Evolutionary conservation across 441 rosid genomes (phyloP).

Genomic region (Capsella rubella): DNA sequence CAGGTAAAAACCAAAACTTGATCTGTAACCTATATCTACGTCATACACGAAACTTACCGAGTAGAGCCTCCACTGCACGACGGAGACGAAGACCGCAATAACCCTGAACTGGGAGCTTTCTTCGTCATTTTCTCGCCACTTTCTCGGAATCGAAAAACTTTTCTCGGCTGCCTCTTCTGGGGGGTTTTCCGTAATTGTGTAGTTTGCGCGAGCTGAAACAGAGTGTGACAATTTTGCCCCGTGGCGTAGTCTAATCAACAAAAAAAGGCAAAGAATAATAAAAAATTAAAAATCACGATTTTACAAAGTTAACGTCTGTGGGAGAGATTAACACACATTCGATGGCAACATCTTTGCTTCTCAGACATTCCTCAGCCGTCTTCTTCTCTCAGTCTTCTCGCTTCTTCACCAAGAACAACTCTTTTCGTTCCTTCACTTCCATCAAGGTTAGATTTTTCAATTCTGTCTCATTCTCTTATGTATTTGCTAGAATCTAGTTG

Average conservation of each 20-base stretch:
- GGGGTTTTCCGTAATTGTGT: constrained; percentile 17
- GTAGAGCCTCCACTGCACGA: constrained; percentile 24
- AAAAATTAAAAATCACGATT: neutral
- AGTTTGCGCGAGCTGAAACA: neutral
- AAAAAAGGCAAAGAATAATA: neutral
- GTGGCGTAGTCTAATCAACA: constrained; percentile 34
- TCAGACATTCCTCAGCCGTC: constrained; percentile 41
- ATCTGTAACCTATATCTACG: neutral
- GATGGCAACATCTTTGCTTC: constrained; percentile 58
- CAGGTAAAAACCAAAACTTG: constrained; percentile 1
- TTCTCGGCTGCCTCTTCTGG: neutral
- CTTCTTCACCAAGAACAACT: constrained; percentile 36
- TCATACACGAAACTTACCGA: constrained; percentile 34
- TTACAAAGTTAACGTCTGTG: constrained; percentile 1
- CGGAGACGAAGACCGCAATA: constrained; percentile 43
- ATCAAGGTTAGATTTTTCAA: constrained; percentile 49
- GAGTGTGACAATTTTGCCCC: neutral
- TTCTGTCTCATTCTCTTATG: constrained; percentile 4
- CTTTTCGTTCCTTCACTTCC: constrained; percentile 45
- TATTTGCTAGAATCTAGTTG: neutral
- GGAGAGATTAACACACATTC: constrained; percentile 16
- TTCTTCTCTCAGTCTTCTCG: constrained; percentile 22
- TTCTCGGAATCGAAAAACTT: constrained; percentile 17
- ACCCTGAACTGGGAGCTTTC: constrained; percentile 51
- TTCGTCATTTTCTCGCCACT: constrained; percentile 54